A percentile compares a stretch with the other conserved stretches of the same genome.
These are phyloP conservation scores for Microstegium vimineum DNA, from an alignment of 176 grass and related monocot genomes.

Conservation along the genomic window DNA sequence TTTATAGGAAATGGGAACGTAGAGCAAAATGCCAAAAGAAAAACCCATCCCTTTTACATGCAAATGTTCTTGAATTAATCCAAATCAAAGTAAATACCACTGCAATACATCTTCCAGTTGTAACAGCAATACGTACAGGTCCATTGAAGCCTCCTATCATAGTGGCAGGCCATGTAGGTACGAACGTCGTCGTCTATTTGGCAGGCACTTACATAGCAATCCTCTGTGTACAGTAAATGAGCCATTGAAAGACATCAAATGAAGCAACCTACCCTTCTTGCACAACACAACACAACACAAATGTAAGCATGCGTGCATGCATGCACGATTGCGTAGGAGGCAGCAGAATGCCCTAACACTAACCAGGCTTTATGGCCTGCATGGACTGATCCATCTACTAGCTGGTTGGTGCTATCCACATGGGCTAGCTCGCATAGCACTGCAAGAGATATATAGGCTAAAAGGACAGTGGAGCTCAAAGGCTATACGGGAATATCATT, in stretches of 20 bases:
- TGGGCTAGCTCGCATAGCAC: constrained; percentile 26
- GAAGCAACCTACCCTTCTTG: constrained; percentile 47
- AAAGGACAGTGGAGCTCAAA: constrained; percentile 44
- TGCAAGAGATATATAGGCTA: constrained; percentile 16
- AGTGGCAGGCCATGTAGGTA: constrained; percentile 8
- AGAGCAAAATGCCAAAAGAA: constrained; percentile 46
- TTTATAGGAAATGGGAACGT: constrained; percentile 10
- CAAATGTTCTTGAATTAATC: neutral
- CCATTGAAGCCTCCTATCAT: constrained; percentile 22
- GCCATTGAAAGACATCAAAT: constrained; percentile 67
- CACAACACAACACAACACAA: neutral
- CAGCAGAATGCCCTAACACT: constrained; percentile 38
- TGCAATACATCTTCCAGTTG: neutral
- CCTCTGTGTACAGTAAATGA: constrained; percentile 32
- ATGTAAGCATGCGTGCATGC: constrained; percentile 4
- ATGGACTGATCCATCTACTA: constrained; percentile 7
- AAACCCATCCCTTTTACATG: neutral
- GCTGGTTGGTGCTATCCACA: constrained; percentile 55
- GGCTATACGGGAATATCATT: constrained; percentile 60
- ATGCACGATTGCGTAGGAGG: constrained; percentile 15
- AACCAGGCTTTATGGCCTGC: constrained; percentile 48
- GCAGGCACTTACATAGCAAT: constrained; percentile 18
- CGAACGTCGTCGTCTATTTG: constrained; percentile 13
- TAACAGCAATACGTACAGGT: neutral
- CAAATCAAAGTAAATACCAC: neutral